Base-by-base conservation (phyloP, 2,329 filamentous ascomycete genomes). In the Pseudogymnoascus sp. region DNA sequence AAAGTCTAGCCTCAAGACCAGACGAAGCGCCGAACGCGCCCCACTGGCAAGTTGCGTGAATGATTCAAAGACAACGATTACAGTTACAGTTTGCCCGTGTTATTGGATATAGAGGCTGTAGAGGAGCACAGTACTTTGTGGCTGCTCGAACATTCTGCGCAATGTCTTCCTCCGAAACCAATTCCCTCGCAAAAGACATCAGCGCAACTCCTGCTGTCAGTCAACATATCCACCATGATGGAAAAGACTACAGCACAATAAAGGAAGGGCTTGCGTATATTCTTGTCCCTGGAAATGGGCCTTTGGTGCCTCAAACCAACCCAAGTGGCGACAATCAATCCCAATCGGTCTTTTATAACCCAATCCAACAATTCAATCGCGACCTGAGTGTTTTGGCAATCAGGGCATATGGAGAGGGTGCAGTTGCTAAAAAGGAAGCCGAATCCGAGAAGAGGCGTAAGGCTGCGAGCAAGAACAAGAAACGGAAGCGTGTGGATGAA, bases 361-460 rank as follows among this genome's bases (percentile, higher is more conserved):
- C 95, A 0, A 97, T 99, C 62, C 95, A 99, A 74, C 95, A 99
- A 73, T 99, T 97, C 81, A 99, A 99, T 76, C 89, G 96, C 55
- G 95, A 99, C 73, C 77, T 99, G 67, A 97, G 91, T 65, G 91
- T 97, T 25, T 82, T 99, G 12, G 91, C 91, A 0, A 96, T 99
- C 74, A 91, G 90, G 71, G 89, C 90, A 0, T 96, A 93, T 73
- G 91, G 90, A 1, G 87, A 95, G 68, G 86, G 91, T 33, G 69
- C 83, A 4, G 72, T 86, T 16, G 77, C 81, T 35, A 78, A 76
- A 69, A 78, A 76, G 63, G 75, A 75, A 63, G 71, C 67, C 62
- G 75, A 71, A 73, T 80, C 71, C 71, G 77, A 67, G 76, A 80
- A 71, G 67, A 78, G 72, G 68, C 76, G 68, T 45, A 73, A 70